These are phyloP conservation scores for Dipodascus albidus DNA, from an alignment of 805 yeast genomes.

Conservation along the genomic window DNA sequence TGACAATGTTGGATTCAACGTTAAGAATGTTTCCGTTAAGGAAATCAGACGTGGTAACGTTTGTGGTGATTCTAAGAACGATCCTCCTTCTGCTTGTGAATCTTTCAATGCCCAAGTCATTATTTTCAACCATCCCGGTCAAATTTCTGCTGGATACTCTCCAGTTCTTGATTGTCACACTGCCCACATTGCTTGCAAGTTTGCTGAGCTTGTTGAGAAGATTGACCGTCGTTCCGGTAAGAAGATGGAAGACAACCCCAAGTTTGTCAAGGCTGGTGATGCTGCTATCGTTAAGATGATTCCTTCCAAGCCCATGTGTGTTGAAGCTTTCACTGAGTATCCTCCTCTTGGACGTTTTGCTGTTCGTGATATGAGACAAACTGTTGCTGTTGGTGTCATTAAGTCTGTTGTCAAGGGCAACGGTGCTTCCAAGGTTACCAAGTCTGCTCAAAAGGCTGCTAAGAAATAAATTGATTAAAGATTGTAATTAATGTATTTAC, in stretches of 20 bases:
- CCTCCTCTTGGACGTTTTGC: slow-evolving; percentile 97
- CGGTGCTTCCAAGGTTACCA: slow-evolving; percentile 88
- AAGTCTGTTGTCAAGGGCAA: slow-evolving; percentile 73
- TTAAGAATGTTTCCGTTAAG: slow-evolving; percentile 81
- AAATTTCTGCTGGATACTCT: slow-evolving; percentile 80
- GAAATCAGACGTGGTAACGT: slow-evolving; percentile 91
- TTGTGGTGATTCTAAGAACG: slow-evolving; percentile 82
- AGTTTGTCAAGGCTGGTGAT: slow-evolving; percentile 93
- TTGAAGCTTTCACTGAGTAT: slow-evolving; percentile 88
- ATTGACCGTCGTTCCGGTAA: slow-evolving; percentile 92
- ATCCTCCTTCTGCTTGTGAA: slow-evolving; percentile 70
- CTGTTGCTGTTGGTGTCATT: slow-evolving; percentile 99
- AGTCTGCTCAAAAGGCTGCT: slow-evolving; percentile 82
- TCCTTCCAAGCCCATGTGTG: slow-evolving; percentile 87
- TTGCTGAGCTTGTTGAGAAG: slow-evolving; percentile 69
- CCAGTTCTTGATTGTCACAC: slow-evolving; percentile 91
- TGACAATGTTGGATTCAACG: slow-evolving; percentile 86
- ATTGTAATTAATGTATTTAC: slow-evolving; percentile 1
- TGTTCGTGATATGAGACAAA: slow-evolving; percentile 99
- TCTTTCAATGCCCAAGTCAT: slow-evolving; percentile 81
- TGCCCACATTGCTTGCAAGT: slow-evolving; percentile 85
- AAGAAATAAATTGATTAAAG: slow-evolving; percentile 45
- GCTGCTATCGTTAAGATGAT: slow-evolving; percentile 88
- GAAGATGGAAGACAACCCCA: slow-evolving; percentile 79
- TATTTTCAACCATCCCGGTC: slow-evolving; percentile 88